Conservation (phyloP, 495 filamentous ascomycete species). For the Annulohypoxylon moriforme region DNA sequence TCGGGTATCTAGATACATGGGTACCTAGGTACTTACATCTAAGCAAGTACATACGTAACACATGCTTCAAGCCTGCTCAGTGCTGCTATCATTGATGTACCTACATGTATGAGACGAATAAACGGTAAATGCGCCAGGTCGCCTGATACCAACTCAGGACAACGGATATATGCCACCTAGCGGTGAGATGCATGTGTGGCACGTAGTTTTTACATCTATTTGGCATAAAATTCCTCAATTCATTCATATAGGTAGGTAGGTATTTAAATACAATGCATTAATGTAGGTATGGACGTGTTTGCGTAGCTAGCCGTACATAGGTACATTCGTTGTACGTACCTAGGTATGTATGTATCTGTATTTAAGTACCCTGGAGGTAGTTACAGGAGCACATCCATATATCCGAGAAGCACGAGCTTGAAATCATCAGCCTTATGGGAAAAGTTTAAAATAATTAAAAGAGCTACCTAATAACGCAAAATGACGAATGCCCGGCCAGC, state of each 20-base stretch:
- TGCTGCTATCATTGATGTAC: too few relatives aligned
- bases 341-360: background rate
- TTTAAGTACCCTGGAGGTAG: background rate
- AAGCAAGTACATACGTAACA: too few relatives aligned
- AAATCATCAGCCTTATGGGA: background rate
- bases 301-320: too few relatives aligned
- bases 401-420: background rate
- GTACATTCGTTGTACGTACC: too few relatives aligned
- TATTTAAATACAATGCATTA: background rate
- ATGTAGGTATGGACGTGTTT: background rate
- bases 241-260: background rate
- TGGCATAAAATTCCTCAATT: background rate
- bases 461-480: slow-evolving; percentile 18
- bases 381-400: background rate
- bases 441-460: background rate
- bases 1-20: background rate
- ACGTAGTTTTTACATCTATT: background rate
- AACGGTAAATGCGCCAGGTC: background rate
- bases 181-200: background rate
- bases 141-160: background rate
- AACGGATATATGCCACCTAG: slow-evolving; percentile 4
- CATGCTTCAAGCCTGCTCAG: too few relatives aligned
- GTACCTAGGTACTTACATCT: background rate
- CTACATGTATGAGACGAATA: background rate
- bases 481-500: slow-evolving; percentile 36